Base-by-base conservation (phyloP, 768 basidiomycete genomes). In the Psilocybe cyanescens region DNA sequence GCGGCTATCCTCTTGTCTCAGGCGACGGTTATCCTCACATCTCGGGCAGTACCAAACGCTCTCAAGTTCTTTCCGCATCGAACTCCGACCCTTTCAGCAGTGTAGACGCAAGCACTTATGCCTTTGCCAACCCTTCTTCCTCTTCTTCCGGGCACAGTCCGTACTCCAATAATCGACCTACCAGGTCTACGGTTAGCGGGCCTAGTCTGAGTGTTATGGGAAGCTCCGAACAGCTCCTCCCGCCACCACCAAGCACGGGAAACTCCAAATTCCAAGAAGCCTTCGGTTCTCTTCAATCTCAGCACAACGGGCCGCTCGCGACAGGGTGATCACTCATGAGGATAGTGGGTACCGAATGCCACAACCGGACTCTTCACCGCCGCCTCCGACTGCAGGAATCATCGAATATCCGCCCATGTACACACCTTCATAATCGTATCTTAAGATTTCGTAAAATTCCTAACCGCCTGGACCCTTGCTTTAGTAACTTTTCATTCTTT, bases 401-500 rank as follows among this genome's bases (percentile, higher is more conserved):
- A 39, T 37, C 16, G 51, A 53, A 53, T 53, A 53, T 37, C 51
- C 51, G 11, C 51, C 51, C 3, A 53, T 53, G 51, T 53, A 53
- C 51, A 53, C 51, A 8, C 51, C 51, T 33, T 14, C 33, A 17
- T 53, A 35, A 37, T 37, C 33, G 8, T 17, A n/a, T 37, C n/a
- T 6, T 12, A 12, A 14, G n/a, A 44, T 4, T 24, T 24, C 24
- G 24, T 24, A 24, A 24, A 24, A 24, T 24, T 24, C 24, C 24
- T 24, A 24, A 24, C 24, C 24, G 24, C 1, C 24, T 24, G 24
- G 24, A 24, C 24, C 24, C 24, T 24, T 24, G 24, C 24, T 24
- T 24, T 24, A 24, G 1, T 24, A 24, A 24, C 24, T 24, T 24
- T 24, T 24, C 24, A 24, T 24, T 24, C 24, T 2, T 1, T 24